Evolutionary conservation across 2,329 filamentous ascomycete species (phyloP).

Genomic region (Lasiodiplodia theobromae): DNA sequence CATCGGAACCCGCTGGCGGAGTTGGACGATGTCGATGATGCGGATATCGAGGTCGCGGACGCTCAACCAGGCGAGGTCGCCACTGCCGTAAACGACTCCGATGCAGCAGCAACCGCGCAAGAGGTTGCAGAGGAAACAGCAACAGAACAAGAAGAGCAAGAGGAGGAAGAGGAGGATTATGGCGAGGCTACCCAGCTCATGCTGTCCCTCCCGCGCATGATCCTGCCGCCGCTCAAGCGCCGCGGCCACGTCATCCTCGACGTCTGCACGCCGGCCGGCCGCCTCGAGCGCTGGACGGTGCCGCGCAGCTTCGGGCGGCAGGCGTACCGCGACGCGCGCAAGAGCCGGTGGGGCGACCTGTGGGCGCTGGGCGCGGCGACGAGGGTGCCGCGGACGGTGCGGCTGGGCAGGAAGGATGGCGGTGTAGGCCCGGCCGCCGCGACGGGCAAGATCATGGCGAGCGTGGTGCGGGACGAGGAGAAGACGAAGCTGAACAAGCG

Average conservation of each 20-base stretch:
- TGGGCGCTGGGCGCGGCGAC: constrained; percentile 97
- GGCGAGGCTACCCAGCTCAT: constrained; percentile 49
- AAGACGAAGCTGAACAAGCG: constrained; percentile 42
- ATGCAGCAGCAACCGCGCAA: background rate
- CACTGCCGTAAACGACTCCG: background rate
- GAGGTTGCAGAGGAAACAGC: background rate
- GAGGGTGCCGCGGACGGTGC: constrained; percentile 66
- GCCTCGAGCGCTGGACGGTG: constrained; percentile 92
- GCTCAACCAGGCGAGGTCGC: background rate
- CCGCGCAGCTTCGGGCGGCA: constrained; percentile 80
- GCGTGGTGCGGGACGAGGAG: constrained; percentile 33
- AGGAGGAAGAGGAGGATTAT: background rate
- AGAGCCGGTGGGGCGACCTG: constrained; percentile 88
- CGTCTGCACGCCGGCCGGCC: constrained; percentile 84
- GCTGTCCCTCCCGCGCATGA: constrained; percentile 76
- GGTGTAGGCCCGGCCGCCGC: constrained; percentile 40
- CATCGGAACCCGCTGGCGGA: constrained; percentile 18
- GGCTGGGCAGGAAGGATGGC: constrained; percentile 60
- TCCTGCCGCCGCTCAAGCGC: constrained; percentile 85
- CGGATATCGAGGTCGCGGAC: constrained; percentile 33
- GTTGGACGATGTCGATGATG: constrained; percentile 29
- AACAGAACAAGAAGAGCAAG: background rate
- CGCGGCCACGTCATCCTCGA: constrained; percentile 89
- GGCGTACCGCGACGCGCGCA: constrained; percentile 91
- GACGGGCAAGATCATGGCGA: constrained; percentile 39